Evolutionary conservation across 441 rosid species (phyloP).

Genomic region (Theobroma grandiflorum): DNA sequence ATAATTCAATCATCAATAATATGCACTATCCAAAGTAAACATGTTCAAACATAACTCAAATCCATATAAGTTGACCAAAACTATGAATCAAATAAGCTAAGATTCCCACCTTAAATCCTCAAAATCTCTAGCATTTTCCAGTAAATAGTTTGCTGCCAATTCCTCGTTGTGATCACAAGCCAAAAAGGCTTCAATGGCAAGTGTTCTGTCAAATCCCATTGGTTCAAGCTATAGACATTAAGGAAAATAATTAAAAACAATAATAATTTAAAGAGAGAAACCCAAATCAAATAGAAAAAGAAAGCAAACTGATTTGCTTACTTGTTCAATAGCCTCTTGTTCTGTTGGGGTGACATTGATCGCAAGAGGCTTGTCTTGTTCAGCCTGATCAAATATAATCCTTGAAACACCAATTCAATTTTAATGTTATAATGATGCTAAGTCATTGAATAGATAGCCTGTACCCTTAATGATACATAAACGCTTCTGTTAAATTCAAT

Average conservation of each 20-base stretch:
- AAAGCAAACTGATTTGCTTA: constrained; percentile 29
- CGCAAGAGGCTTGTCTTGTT: constrained; percentile 91
- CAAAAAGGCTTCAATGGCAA: constrained; percentile 95
- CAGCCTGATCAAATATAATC: constrained; percentile 85
- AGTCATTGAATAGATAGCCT: too few species aligned
- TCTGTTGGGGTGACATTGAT: constrained; percentile 90
- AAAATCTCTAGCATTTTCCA: constrained; percentile 90
- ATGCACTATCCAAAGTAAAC: not conserved
- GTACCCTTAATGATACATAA: too few species aligned
- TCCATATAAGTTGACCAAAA: constrained; percentile 14
- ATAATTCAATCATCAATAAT: too few species aligned
- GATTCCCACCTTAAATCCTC: constrained; percentile 59
- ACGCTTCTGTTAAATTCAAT: too few species aligned
- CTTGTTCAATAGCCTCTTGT: constrained; percentile 87
- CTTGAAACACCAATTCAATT: constrained; percentile 37
- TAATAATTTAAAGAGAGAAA: too few species aligned
- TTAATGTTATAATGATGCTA: too few species aligned
- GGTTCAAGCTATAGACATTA: constrained; percentile 69
- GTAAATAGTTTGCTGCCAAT: constrained; percentile 90
- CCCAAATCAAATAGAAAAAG: not conserved
- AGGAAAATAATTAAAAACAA: too few species aligned
- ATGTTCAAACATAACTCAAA: not conserved
- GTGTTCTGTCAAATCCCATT: constrained; percentile 95
- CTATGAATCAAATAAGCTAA: constrained; percentile 1
- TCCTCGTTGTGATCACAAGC: constrained; percentile 97